phyloP scores from a whole-genome alignment of 805 yeast species.

The Brettanomyces nanus region DNA sequence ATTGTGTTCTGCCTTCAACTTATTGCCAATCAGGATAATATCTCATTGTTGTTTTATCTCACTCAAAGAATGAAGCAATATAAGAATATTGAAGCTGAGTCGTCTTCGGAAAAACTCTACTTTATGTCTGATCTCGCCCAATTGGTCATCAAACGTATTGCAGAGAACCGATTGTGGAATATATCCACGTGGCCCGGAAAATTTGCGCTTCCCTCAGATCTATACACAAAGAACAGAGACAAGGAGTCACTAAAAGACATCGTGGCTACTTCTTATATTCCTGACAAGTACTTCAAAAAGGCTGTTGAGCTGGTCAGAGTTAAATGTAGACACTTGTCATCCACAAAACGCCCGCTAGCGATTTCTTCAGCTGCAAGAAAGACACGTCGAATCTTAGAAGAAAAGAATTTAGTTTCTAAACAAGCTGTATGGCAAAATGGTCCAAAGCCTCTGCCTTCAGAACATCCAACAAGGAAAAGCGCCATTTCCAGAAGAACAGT shows the following conservation, averaged over 20 bases:
- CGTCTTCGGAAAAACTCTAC: constrained; percentile 39
- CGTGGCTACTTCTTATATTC: constrained; percentile 47
- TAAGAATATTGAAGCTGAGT: constrained; percentile 43
- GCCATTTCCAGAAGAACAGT: constrained; percentile 4
- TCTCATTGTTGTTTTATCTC: constrained; percentile 65
- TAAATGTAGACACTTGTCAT: constrained; percentile 7
- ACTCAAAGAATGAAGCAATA: constrained; percentile 76
- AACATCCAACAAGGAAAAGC: constrained; percentile 1
- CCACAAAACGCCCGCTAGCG: not conserved
- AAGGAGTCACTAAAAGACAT: constrained; percentile 49
- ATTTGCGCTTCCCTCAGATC: constrained; percentile 58
- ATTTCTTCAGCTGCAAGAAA: not conserved
- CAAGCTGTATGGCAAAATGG: not conserved
- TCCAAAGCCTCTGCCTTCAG: not conserved
- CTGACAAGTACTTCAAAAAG: constrained; percentile 24
- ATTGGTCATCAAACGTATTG: constrained; percentile 48
- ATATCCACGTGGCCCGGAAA: constrained; percentile 79
- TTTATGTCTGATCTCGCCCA: constrained; percentile 69
- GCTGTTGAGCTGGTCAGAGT: constrained; percentile 6
- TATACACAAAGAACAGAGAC: constrained; percentile 55
- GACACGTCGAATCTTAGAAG: not conserved
- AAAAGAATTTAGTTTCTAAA: not conserved
- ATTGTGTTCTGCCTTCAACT: constrained; percentile 50
- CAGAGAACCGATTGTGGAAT: constrained; percentile 57
- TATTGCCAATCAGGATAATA: constrained; percentile 56